Evolutionary conservation across 1,284 basidiomycete species (phyloP), one percentile per base, ranked within the genome.

Genomic region (Leccinum fallax): DNA sequence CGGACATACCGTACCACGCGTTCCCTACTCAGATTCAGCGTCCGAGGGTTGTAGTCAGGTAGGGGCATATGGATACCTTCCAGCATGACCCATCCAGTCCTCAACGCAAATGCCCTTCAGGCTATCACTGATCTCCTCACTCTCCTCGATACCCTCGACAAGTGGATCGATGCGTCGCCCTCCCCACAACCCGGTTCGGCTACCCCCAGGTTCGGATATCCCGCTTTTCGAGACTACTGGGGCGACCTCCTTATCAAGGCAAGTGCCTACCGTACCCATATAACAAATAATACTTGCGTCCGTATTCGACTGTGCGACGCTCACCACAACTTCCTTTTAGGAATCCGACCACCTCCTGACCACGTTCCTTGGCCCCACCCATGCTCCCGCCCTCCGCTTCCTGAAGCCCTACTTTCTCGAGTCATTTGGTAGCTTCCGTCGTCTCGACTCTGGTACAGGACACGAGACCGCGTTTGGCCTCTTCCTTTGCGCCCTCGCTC

Each of bases 381-480:
- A 84, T 6, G 74, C 75, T 10, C 58, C 74, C 3, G 81, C 85
- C 1, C 78, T 88, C 26, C 85, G 85, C 3, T 85, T 86, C 62
- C 72, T 95, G 30, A 82, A 82, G 49, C 88, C 92, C 3, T 95
- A 97, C 70, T 77, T 99, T 53, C 71, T 92, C 34, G 86, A 89
- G 16, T 88, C 94, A 0, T 98, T 98, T 73, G 97, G 97, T 7
- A 96, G 94, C 11, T 93, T 95, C 67, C 84, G 85, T 4, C 87
- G 97, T 52, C 89, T 99, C 77, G 97, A 99, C 79, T 99, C 98
- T 72, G 97, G 97, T 1, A 95, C 95, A 1, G 97, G 97, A 0
- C 97, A 99, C 73, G 97, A 99, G 79, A 84, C 93, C 0, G 89
- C 92, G 0, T 98, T 97, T 72, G 85, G 85, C 7, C 78, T 95